Evolutionary conservation across 768 basidiomycete species (phyloP).

Genomic region (Amanita phalloides): DNA sequence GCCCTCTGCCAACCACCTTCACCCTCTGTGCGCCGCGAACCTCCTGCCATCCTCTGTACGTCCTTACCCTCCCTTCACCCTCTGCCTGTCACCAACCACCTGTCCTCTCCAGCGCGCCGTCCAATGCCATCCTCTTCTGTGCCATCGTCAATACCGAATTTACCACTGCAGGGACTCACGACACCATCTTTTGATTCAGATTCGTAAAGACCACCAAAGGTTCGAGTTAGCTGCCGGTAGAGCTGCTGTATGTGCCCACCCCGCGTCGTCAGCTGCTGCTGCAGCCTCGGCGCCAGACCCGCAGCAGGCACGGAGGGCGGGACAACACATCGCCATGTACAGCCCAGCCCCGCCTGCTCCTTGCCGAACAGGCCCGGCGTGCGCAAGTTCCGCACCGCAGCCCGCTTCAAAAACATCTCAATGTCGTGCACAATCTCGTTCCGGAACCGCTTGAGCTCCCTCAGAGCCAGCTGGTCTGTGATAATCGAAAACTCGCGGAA

Average conservation of each 20-base stretch:
- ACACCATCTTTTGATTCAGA: too few species aligned
- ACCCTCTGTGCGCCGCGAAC: too few species aligned
- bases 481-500: slow-evolving; percentile 97
- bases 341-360: slow-evolving; percentile 72
- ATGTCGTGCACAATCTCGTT: slow-evolving; percentile 87
- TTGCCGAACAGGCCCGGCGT: slow-evolving; percentile 73
- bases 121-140: too few species aligned
- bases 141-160: too few species aligned
- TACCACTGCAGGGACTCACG: too few species aligned
- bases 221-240: too few species aligned
- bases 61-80: too few species aligned
- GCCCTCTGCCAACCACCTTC: too few species aligned
- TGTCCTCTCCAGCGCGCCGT: too few species aligned
- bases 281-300: slow-evolving; percentile 21
- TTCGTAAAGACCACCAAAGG: too few species aligned
- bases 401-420: slow-evolving; percentile 88
- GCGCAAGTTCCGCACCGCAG: slow-evolving; percentile 80
- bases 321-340: slow-evolving; percentile 70
- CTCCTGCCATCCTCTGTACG: too few species aligned
- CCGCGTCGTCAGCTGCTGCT: slow-evolving; percentile 40
- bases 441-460: slow-evolving; percentile 78
- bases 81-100: too few species aligned
- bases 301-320: slow-evolving; percentile 54
- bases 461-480: slow-evolving; percentile 86
- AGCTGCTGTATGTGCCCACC: slow-evolving; percentile 25